Evolutionary conservation across 1,284 basidiomycete species (phyloP).

Genomic region (Exobasidium cylindrosporum): DNA sequence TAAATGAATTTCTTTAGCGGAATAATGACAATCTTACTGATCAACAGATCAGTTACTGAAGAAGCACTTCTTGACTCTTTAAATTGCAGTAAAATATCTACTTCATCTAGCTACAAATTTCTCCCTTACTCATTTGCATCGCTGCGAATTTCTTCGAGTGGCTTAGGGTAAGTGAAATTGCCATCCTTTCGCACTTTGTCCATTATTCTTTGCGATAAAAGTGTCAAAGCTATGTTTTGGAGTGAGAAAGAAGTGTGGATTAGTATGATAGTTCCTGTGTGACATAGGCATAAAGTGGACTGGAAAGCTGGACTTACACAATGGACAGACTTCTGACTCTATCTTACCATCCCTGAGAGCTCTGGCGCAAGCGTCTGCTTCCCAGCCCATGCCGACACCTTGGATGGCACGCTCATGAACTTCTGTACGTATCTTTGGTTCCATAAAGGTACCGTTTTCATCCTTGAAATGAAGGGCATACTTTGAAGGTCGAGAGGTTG

Average conservation of each 20-base stretch:
- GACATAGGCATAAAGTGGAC: too few species aligned
- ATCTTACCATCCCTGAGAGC: constrained; percentile 71
- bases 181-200: constrained; percentile 26
- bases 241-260: too few species aligned
- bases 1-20: too few species aligned
- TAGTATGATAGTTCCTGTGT: too few species aligned
- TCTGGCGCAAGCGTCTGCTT: constrained; percentile 76
- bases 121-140: background rate
- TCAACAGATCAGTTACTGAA: too few species aligned
- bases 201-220: constrained; percentile 22
- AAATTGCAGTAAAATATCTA: too few species aligned
- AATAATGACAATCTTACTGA: too few species aligned
- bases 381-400: constrained; percentile 57
- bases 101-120: too few species aligned
- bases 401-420: constrained; percentile 63
- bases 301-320: background rate
- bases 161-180: constrained; percentile 24
- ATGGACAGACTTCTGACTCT: constrained; percentile 70
- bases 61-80: too few species aligned
- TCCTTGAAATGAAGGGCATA: constrained; percentile 39
- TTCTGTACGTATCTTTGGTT: too few species aligned
- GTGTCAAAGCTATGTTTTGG: background rate
- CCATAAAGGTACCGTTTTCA: too few species aligned
- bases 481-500: constrained; percentile 61
- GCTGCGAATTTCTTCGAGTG: constrained; percentile 20